These are phyloP conservation scores for thale cress (Arabidopsis thaliana) DNA, from an alignment of 345 rosid species.

Conservation along the genomic window DNA sequence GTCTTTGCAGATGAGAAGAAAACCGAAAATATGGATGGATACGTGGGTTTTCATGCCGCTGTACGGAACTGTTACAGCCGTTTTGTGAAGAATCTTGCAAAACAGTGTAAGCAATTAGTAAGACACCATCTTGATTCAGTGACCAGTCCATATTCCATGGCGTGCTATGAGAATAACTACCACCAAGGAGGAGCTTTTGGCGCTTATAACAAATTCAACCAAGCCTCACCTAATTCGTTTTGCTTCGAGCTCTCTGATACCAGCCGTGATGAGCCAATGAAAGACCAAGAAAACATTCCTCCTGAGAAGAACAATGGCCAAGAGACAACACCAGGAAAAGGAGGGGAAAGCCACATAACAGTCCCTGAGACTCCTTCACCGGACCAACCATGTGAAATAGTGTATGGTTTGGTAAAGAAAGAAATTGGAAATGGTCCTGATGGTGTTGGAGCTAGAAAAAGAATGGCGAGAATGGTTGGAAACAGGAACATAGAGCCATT, in stretches of 20 bases:
- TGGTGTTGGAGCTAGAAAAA: constrained; percentile 71
- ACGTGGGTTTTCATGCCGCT: constrained; percentile 88
- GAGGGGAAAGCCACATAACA: constrained; percentile 72
- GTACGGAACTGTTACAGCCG: constrained; percentile 75
- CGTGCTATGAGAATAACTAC: constrained; percentile 76
- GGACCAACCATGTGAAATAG: constrained; percentile 78
- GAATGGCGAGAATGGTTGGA: constrained; percentile 70
- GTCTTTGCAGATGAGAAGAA: constrained; percentile 62
- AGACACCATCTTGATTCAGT: constrained; percentile 96
- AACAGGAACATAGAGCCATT: constrained; percentile 61
- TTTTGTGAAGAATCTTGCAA: constrained; percentile 76
- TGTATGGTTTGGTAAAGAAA: constrained; percentile 62
- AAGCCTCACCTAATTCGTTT: constrained; percentile 61
- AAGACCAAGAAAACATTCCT: constrained; percentile 79
- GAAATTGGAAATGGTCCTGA: constrained; percentile 74
- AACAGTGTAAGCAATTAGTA: constrained; percentile 87
- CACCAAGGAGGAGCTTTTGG: constrained; percentile 65
- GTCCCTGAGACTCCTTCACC: constrained; percentile 99
- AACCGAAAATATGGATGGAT: constrained; percentile 80
- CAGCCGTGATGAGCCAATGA: constrained; percentile 56
- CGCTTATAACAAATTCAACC: constrained; percentile 54
- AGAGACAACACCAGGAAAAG: constrained; percentile 88
- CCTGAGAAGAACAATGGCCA: constrained; percentile 64
- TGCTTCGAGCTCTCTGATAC: constrained; percentile 77
- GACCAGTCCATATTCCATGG: constrained; percentile 93